Conservation (phyloP, 345 rosid genomes). For the Gossypium turneri region DNA sequence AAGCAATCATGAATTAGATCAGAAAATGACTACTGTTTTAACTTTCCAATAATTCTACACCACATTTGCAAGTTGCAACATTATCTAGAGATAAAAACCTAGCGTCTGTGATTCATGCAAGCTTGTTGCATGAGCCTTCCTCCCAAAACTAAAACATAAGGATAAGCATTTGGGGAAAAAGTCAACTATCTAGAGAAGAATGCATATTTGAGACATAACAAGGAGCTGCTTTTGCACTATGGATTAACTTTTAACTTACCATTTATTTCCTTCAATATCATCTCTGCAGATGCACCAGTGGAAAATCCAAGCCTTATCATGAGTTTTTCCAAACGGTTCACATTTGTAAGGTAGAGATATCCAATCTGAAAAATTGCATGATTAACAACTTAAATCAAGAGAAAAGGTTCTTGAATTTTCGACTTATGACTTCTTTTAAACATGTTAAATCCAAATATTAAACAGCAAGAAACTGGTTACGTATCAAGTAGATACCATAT, state of each 20-base stretch:
- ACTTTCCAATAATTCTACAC: background rate
- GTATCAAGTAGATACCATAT: background rate
- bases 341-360: slow-evolving; percentile 66
- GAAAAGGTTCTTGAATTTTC: slow-evolving; percentile 2
- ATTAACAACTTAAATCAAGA: background rate
- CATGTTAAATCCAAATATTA: background rate
- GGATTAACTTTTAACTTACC: slow-evolving; percentile 23
- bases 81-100: background rate
- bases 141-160: background rate
- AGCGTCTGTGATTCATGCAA: no score
- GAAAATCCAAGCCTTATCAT: slow-evolving; percentile 84
- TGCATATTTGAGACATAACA: background rate
- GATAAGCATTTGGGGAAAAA: background rate
- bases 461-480: slow-evolving; percentile 3
- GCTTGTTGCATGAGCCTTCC: background rate
- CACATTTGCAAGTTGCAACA: background rate
- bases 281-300: slow-evolving; percentile 44
- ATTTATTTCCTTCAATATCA: slow-evolving; percentile 38
- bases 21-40: background rate
- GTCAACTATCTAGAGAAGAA: background rate
- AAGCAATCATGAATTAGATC: background rate
- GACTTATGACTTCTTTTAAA: background rate
- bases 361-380: slow-evolving; percentile 52
- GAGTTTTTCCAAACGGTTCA: slow-evolving; percentile 66
- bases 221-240: slow-evolving; percentile 4